Conservation (phyloP, 2,329 filamentous ascomycete genomes). For the Colletotrichum spinosum region DNA sequence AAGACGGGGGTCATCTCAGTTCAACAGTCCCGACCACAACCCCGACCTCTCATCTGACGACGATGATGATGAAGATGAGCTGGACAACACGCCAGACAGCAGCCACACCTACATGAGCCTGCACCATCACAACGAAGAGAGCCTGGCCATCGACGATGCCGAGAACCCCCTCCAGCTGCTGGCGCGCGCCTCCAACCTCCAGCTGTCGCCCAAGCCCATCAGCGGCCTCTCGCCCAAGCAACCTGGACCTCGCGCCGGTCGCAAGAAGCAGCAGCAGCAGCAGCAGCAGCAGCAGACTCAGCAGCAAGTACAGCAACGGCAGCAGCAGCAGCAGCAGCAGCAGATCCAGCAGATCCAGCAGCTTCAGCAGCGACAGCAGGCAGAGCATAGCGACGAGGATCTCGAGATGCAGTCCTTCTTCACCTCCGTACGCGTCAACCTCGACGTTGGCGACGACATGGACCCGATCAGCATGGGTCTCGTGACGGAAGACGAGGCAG, state of each 20-base stretch:
- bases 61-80: slow-evolving; percentile 44
- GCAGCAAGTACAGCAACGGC: background rate
- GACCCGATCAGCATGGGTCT: slow-evolving; percentile 78
- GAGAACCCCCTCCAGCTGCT: slow-evolving; percentile 81
- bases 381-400: slow-evolving; percentile 51
- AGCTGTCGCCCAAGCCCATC: slow-evolving; percentile 58
- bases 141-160: slow-evolving; percentile 75
- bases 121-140: slow-evolving; percentile 54
- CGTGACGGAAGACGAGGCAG: slow-evolving; percentile 73
- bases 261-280: slow-evolving; percentile 38
- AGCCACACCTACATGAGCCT: slow-evolving; percentile 38
- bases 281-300: slow-evolving; percentile 37
- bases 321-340: slow-evolving; percentile 32
- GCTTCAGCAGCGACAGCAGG: background rate
- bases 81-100: slow-evolving; percentile 43
- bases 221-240: slow-evolving; percentile 39
- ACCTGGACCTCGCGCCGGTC: slow-evolving; percentile 26
- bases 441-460: slow-evolving; percentile 72
- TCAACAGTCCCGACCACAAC: slow-evolving; percentile 40
- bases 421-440: slow-evolving; percentile 69
- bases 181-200: slow-evolving; percentile 77
- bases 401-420: slow-evolving; percentile 73
- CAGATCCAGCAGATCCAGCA: too few relatives aligned
- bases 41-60: slow-evolving; percentile 48
- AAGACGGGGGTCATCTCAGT: slow-evolving; percentile 32